These are phyloP conservation scores for Pneumocystis wakefieldiae DNA, from an alignment of 1,139 yeast genomes.

Conservation along the genomic window DNA sequence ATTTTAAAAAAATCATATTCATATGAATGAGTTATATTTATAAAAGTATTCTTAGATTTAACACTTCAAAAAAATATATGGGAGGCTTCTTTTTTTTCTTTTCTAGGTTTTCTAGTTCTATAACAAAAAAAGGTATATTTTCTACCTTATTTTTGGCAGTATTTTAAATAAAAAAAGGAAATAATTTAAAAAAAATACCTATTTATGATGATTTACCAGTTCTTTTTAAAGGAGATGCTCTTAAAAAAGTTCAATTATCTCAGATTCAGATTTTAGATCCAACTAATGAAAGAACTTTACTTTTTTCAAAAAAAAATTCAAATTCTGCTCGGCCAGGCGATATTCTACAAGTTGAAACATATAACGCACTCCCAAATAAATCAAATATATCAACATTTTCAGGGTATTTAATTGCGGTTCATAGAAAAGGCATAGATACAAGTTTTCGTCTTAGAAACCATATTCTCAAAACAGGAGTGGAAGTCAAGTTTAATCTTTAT, in stretches of 20 bases:
- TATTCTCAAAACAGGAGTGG: constrained; percentile 17
- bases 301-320: constrained; percentile 6
- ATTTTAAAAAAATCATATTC: not conserved
- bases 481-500: constrained; percentile 16
- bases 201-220: not conserved
- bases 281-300: constrained; percentile 2
- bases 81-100: not conserved
- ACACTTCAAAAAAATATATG: not conserved
- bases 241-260: not conserved
- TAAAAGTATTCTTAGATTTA: not conserved
- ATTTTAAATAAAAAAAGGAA: not conserved
- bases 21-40: not conserved
- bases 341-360: constrained; percentile 10
- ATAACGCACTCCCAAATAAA: constrained; percentile 8
- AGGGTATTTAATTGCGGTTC: constrained; percentile 17
- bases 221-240: not conserved
- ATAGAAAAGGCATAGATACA: constrained; percentile 17
- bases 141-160: not conserved
- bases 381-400: constrained; percentile 12
- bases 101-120: not conserved
- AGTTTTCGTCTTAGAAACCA: constrained; percentile 16
- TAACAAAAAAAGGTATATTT: not conserved
- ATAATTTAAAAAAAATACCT: not conserved
- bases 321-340: constrained; percentile 10
- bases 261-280: constrained; percentile 4